Conservation (phyloP, 1,139 yeast species). For the Yamadazyma jaroonii region DNA sequence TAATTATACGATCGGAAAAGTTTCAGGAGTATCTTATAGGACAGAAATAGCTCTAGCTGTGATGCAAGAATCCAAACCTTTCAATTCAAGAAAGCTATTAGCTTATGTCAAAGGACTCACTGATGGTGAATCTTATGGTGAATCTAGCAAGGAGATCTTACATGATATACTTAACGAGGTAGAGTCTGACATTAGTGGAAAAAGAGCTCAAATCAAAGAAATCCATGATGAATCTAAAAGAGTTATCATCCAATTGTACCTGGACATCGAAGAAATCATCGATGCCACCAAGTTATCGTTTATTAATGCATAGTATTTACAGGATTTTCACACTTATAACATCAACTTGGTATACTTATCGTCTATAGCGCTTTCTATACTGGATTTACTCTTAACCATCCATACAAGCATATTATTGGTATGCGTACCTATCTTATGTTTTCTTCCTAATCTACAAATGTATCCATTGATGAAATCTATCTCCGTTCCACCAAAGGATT, state of each 20-base stretch:
- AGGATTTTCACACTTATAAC: slow-evolving; percentile 1
- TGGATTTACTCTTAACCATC: slow-evolving; percentile 45
- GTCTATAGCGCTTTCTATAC: slow-evolving; percentile 32
- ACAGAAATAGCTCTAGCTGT: slow-evolving; percentile 74
- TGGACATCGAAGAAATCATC: slow-evolving; percentile 5
- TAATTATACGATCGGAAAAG: slow-evolving; percentile 62
- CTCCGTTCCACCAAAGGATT: slow-evolving; percentile 63
- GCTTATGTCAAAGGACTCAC: slow-evolving; percentile 37
- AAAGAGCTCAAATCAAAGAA: slow-evolving; percentile 11
- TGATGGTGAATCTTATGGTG: slow-evolving; percentile 43
- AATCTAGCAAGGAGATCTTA: slow-evolving; percentile 32
- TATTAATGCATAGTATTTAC: slow-evolving; percentile 3
- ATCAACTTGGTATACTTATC: slow-evolving; percentile 11
- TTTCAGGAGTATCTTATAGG: slow-evolving; percentile 62
- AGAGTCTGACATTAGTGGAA: not conserved
- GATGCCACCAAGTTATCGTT: slow-evolving; percentile 1
- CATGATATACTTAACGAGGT: slow-evolving; percentile 15
- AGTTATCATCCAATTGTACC: slow-evolving; percentile 4
- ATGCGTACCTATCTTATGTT: slow-evolving; percentile 38
- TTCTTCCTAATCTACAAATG: slow-evolving; percentile 51
- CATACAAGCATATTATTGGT: slow-evolving; percentile 46
- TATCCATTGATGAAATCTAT: slow-evolving; percentile 79
- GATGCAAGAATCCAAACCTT: slow-evolving; percentile 44
- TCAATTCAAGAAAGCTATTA: slow-evolving; percentile 24
- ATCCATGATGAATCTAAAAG: slow-evolving; percentile 15